Percentiles rank a stretch among this genome's conserved stretches.
These are phyloP conservation scores for Aspergillus latus DNA, from an alignment of 2,329 filamentous ascomycete species.

Conservation along the genomic window DNA sequence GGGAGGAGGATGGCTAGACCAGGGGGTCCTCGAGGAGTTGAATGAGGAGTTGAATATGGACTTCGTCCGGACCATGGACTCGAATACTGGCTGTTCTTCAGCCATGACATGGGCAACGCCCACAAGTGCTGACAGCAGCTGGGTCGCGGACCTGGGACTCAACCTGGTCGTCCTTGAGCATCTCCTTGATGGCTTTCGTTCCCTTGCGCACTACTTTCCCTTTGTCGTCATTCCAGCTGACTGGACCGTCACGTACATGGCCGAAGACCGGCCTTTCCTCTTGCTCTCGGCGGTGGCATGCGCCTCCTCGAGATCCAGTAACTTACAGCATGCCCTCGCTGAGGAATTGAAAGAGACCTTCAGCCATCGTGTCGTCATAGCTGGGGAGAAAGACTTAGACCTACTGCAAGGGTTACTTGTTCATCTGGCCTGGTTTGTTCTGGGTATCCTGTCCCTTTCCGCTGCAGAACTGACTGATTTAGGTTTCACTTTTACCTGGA, in stretches of 20 bases:
- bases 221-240: neutral
- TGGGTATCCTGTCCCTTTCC: neutral
- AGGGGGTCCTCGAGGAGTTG: no score
- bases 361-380: neutral
- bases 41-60: neutral
- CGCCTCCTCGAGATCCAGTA: neutral
- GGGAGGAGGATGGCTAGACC: neutral
- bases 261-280: neutral
- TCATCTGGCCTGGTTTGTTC: slow-evolving; percentile 2
- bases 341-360: neutral
- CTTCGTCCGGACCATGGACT: neutral
- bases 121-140: neutral
- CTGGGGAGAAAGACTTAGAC: slow-evolving; percentile 4
- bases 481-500: slow-evolving; percentile 8
- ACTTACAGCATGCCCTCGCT: neutral
- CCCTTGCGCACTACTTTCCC: neutral
- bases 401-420: slow-evolving; percentile 2
- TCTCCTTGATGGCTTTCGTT: neutral
- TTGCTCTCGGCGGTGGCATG: neutral
- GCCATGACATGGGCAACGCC: neutral
- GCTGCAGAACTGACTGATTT: neutral
- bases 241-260: neutral
- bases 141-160: neutral
- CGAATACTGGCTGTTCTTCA: neutral
- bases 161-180: neutral